Evolutionary conservation across 257 asterid species (phyloP).

Genomic region (Capsicum pubescens): DNA sequence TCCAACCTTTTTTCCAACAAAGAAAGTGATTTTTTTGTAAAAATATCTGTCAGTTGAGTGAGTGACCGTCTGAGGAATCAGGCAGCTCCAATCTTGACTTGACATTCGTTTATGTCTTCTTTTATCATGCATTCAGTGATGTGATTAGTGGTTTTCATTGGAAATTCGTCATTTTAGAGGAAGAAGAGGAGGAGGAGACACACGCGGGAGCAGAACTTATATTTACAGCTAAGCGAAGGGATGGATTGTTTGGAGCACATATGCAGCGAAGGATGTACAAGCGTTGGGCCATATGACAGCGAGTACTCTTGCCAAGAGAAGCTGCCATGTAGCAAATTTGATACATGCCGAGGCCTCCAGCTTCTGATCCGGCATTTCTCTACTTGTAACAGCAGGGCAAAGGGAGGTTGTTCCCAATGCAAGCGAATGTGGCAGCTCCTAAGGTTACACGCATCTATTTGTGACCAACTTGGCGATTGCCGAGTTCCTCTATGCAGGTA

Average conservation of each 20-base stretch:
- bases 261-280: slow-evolving; percentile 84
- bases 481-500: slow-evolving; percentile 96
- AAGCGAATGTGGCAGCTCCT: slow-evolving; percentile 94
- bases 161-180: slow-evolving; percentile 52
- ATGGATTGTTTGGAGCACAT: slow-evolving; percentile 88
- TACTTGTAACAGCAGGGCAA: slow-evolving; percentile 63
- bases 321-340: slow-evolving; percentile 74
- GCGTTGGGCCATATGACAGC: slow-evolving; percentile 70
- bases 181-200: slow-evolving; percentile 62
- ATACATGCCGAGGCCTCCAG: slow-evolving; percentile 87
- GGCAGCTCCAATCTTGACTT: not conserved
- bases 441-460: slow-evolving; percentile 71
- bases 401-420: slow-evolving; percentile 80
- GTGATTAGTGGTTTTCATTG: not conserved
- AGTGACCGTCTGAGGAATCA: too few species aligned
- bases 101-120: not conserved
- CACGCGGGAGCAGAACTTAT: slow-evolving; percentile 58
- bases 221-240: slow-evolving; percentile 78
- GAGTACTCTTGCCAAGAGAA: slow-evolving; percentile 50
- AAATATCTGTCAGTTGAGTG: too few species aligned
- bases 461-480: slow-evolving; percentile 71
- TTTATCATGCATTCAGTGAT: not conserved
- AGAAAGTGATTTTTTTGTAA: too few species aligned
- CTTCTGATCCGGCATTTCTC: slow-evolving; percentile 78
- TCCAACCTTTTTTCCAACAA: too few species aligned